phyloP scores from a whole-genome alignment of 1,284 basidiomycete species.

The Ustilago lituana region DNA sequence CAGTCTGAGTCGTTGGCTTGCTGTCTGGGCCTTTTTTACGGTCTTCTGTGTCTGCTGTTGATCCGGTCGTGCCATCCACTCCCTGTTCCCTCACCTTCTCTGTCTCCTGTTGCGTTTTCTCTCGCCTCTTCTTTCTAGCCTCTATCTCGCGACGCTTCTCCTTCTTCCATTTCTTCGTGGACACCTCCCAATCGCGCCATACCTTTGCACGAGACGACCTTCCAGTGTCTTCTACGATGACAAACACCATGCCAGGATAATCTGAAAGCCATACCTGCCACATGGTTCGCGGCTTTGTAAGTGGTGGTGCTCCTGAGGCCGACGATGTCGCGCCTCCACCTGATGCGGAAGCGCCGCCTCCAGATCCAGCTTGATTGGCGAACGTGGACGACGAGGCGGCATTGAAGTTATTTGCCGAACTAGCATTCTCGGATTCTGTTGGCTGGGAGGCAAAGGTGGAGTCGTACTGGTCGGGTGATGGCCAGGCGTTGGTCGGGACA shows the following conservation, averaged over 20 bases:
- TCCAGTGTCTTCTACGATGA: constrained; percentile 50
- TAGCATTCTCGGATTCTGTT: neutral
- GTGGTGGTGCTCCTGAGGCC: constrained; percentile 29
- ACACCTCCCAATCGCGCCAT: constrained; percentile 45
- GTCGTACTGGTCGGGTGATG: constrained; percentile 25
- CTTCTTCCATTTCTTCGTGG: constrained; percentile 40
- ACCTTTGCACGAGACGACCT: constrained; percentile 40
- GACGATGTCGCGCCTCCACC: constrained; percentile 20
- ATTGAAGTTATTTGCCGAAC: neutral
- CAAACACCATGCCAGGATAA: constrained; percentile 48
- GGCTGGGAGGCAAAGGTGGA: neutral
- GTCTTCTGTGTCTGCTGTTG: neutral
- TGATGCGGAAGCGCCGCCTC: neutral
- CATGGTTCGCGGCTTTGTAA: constrained; percentile 50
- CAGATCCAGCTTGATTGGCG: neutral
- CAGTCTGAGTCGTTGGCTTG: neutral
- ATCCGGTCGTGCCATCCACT: neutral
- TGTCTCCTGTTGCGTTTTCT: constrained; percentile 1
- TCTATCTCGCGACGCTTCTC: constrained; percentile 26
- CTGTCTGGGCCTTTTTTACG: neutral
- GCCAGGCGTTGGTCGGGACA: constrained; percentile 44
- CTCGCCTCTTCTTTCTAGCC: constrained; percentile 7
- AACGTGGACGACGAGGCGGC: constrained; percentile 2
- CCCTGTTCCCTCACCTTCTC: neutral
- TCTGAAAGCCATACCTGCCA: constrained; percentile 50